These are phyloP conservation scores for Aspergillus texensis DNA, from an alignment of 2,329 filamentous ascomycete species.

Conservation along the genomic window DNA sequence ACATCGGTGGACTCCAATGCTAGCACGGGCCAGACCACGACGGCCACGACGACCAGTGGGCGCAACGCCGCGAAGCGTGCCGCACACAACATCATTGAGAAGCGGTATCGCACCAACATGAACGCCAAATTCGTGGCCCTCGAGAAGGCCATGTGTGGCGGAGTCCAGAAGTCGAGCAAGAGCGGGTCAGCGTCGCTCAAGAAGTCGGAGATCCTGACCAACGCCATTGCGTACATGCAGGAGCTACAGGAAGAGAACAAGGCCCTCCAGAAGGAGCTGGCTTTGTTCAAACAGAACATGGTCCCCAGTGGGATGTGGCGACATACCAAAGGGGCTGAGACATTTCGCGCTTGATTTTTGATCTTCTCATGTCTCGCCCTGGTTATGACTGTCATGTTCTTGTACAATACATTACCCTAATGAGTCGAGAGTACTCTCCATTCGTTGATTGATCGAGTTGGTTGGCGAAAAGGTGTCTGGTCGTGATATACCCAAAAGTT, in stretches of 20 bases:
- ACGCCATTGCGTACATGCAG: conserved; percentile 41
- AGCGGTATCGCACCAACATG: conserved; percentile 47
- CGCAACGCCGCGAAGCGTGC: conserved; percentile 44
- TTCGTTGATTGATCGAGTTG: conserved; percentile 2
- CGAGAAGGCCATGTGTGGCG: conserved; percentile 39
- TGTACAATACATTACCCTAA: conserved; percentile 10
- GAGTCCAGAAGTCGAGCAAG: conserved; percentile 27
- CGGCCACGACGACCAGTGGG: conserved; percentile 13
- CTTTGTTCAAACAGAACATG: conserved; percentile 32
- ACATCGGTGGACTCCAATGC: conserved; percentile 30
- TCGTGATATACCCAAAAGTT: conserved; percentile 6
- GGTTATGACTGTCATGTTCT: conserved; percentile 11
- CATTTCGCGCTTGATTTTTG: conserved; percentile 5
- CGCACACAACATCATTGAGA: conserved; percentile 46
- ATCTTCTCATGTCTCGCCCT: not conserved
- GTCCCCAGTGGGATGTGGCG: conserved; percentile 30
- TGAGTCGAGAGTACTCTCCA: conserved; percentile 4
- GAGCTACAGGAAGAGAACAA: conserved; percentile 39
- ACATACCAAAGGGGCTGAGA: conserved; percentile 17
- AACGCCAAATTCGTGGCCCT: conserved; percentile 45
- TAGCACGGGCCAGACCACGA: conserved; percentile 21
- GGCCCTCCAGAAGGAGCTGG: conserved; percentile 35
- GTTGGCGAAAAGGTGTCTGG: conserved; percentile 2
- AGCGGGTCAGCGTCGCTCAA: conserved; percentile 38
- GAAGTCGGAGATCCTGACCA: conserved; percentile 42